Evolutionary conservation across 2,329 filamentous ascomycete species (phyloP).

Genomic region (Cercospora zeae-maydis): DNA sequence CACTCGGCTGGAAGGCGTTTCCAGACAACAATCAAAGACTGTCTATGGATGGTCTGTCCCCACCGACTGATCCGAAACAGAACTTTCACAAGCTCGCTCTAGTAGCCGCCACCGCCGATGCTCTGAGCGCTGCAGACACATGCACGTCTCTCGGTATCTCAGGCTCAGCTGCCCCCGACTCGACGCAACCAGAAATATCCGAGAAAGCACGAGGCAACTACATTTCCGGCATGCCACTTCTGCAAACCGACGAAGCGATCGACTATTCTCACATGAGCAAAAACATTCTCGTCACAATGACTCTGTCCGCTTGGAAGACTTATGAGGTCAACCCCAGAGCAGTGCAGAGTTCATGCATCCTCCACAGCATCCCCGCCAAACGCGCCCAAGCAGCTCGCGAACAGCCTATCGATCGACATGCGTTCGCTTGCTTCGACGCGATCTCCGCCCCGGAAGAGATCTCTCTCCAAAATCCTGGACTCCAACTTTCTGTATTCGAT

Average conservation of each 20-base stretch:
- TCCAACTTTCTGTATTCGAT: conserved; percentile 72
- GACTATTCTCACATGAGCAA: conserved; percentile 45
- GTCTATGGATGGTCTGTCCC: background rate
- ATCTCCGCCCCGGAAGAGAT: conserved; percentile 43
- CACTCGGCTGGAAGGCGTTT: conserved; percentile 41
- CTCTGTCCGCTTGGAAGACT: conserved; percentile 23
- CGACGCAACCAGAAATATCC: conserved; percentile 57
- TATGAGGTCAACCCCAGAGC: conserved; percentile 3
- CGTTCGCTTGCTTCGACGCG: conserved; percentile 52
- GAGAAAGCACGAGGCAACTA: conserved; percentile 55
- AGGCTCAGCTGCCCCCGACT: conserved; percentile 50
- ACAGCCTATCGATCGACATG: conserved; percentile 34
- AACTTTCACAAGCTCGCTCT: conserved; percentile 40
- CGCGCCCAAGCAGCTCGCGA: background rate
- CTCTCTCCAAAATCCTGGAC: conserved; percentile 36
- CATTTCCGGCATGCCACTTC: conserved; percentile 51
- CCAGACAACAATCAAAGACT: background rate
- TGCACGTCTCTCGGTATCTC: conserved; percentile 52
- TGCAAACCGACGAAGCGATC: conserved; percentile 50
- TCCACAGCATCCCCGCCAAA: conserved; percentile 10
- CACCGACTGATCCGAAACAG: conserved; percentile 25
- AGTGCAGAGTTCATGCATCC: conserved; percentile 6
- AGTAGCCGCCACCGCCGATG: conserved; percentile 55
- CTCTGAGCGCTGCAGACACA: conserved; percentile 64
- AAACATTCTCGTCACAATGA: conserved; percentile 34